phyloP scores from a whole-genome alignment of 208 protist genomes.

The Leishmania turanica region DNA sequence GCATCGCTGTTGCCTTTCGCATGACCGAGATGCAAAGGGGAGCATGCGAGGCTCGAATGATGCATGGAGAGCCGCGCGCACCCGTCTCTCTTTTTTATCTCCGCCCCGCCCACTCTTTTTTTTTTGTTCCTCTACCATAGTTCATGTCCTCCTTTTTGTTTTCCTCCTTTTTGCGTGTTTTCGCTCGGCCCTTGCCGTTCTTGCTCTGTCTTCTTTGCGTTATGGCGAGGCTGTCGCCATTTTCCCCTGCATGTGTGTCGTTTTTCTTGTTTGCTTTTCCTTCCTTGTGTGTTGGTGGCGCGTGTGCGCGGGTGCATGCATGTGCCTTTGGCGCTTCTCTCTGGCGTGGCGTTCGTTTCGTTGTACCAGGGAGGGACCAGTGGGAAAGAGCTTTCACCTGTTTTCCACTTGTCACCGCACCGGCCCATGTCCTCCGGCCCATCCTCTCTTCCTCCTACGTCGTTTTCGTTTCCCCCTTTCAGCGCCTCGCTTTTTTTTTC shows the following conservation, averaged over 20 bases:
- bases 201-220: constrained; percentile 18
- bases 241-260: constrained; percentile 10
- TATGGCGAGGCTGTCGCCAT: constrained; percentile 3
- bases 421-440: neutral
- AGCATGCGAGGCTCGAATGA: neutral
- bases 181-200: constrained; percentile 4
- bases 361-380: neutral
- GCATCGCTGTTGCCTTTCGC: neutral
- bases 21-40: neutral
- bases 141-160: constrained; percentile 1
- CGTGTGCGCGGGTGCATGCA: neutral
- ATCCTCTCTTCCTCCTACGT: neutral
- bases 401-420: neutral
- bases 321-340: neutral
- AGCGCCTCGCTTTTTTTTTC: too few species aligned
- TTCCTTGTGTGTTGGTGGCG: neutral
- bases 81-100: neutral
- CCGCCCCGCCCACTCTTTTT: neutral
- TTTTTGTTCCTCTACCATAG: constrained; percentile 14
- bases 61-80: neutral
- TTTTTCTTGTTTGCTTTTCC: neutral
- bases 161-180: neutral
- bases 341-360: neutral
- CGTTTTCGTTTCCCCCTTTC: neutral
- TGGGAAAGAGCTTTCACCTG: neutral